These are phyloP conservation scores for Sporothrix schenckii DNA, from an alignment of 2,329 filamentous ascomycete genomes.

Conservation along the genomic window DNA sequence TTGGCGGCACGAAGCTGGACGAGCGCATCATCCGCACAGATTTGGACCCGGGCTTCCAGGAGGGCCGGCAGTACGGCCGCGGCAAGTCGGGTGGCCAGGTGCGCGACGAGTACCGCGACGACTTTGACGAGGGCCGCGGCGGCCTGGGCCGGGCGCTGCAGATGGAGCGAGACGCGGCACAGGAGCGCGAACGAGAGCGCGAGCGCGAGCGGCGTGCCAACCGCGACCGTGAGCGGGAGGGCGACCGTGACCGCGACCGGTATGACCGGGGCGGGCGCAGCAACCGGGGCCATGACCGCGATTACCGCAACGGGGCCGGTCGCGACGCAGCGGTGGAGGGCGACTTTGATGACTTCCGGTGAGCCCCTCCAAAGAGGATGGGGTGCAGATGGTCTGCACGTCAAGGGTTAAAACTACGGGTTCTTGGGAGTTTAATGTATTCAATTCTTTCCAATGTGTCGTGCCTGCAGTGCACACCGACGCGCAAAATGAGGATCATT, in stretches of 20 bases:
- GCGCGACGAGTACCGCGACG: slow-evolving; percentile 94
- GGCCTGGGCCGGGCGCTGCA: slow-evolving; percentile 81
- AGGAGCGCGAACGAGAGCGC: slow-evolving; percentile 61
- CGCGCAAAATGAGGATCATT: not conserved
- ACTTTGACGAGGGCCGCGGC: slow-evolving; percentile 92
- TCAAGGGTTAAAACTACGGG: not conserved
- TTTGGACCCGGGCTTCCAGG: slow-evolving; percentile 91
- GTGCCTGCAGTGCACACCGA: not conserved
- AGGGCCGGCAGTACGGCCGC: slow-evolving; percentile 92
- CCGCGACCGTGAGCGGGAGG: slow-evolving; percentile 47
- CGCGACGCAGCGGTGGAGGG: slow-evolving; percentile 51
- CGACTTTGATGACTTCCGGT: slow-evolving; percentile 61
- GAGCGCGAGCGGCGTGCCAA: slow-evolving; percentile 33
- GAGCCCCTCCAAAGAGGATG: slow-evolving; percentile 33
- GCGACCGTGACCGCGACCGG: slow-evolving; percentile 32
- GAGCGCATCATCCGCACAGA: slow-evolving; percentile 96
- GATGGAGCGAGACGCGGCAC: slow-evolving; percentile 49
- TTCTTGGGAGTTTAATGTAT: slow-evolving; percentile 5
- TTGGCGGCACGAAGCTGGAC: slow-evolving; percentile 96
- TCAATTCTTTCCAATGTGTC: not conserved
- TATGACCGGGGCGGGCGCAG: slow-evolving; percentile 8
- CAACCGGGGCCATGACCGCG: slow-evolving; percentile 13
- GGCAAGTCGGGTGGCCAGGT: slow-evolving; percentile 97
- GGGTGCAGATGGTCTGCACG: not conserved
- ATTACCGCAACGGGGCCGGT: slow-evolving; percentile 40